Conservation (phyloP, 2,329 filamentous ascomycete genomes). For the Monosporascus sp. region DNA sequence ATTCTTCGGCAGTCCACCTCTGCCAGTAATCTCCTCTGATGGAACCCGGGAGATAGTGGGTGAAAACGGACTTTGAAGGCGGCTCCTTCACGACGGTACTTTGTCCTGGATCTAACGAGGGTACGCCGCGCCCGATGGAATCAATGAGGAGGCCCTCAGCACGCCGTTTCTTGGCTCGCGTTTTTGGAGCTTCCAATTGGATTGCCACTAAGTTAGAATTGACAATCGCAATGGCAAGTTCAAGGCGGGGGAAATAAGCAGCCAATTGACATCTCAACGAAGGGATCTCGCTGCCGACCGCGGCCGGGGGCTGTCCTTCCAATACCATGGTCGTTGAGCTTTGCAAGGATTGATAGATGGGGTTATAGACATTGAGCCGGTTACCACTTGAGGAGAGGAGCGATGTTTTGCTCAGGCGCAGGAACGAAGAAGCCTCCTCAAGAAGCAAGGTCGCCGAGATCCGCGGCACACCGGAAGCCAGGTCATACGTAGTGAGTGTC, state of each 20-base stretch:
- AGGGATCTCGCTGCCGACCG: slow-evolving; percentile 25
- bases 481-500: slow-evolving; percentile 55
- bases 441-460: slow-evolving; percentile 49
- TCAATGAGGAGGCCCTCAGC: slow-evolving; percentile 63
- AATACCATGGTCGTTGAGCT: slow-evolving; percentile 40
- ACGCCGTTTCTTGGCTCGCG: slow-evolving; percentile 49
- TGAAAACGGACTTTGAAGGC: slow-evolving; percentile 28
- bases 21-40: slow-evolving; percentile 44
- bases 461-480: slow-evolving; percentile 57
- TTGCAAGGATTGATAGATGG: slow-evolving; percentile 59
- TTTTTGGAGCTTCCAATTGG: slow-evolving; percentile 59
- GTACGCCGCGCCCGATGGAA: slow-evolving; percentile 62
- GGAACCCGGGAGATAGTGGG: slow-evolving; percentile 40
- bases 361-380: slow-evolving; percentile 60
- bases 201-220: slow-evolving; percentile 61
- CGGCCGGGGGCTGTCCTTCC: slow-evolving; percentile 28
- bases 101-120: slow-evolving; percentile 31
- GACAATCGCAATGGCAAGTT: slow-evolving; percentile 60
- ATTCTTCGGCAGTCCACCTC: slow-evolving; percentile 37
- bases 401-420: slow-evolving; percentile 61
- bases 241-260: slow-evolving; percentile 60
- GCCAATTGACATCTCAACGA: slow-evolving; percentile 38
- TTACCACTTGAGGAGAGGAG: slow-evolving; percentile 55
- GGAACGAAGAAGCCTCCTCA: slow-evolving; percentile 52
- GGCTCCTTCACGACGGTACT: slow-evolving; percentile 25